phyloP scores from a whole-genome alignment of 2,329 filamentous ascomycete genomes.

The Herpotrichia juniperi region DNA sequence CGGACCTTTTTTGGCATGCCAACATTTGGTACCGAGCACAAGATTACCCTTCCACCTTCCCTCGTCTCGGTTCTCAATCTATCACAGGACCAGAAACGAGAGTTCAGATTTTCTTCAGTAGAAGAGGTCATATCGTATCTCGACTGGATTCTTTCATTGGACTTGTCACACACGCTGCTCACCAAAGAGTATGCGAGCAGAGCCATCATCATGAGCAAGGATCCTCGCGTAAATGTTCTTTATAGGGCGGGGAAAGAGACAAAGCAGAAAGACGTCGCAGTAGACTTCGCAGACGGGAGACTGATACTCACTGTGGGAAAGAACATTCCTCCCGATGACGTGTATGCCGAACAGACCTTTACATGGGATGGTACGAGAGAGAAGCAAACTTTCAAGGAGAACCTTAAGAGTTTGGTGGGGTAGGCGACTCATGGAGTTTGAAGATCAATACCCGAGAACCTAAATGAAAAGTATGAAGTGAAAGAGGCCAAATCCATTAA shows the following conservation, averaged over 20 bases:
- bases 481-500: too few species aligned
- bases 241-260: slow-evolving; percentile 28
- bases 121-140: slow-evolving; percentile 38
- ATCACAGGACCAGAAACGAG: slow-evolving; percentile 23
- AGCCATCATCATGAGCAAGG: slow-evolving; percentile 22
- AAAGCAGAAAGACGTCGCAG: slow-evolving; percentile 25
- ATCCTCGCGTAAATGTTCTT: slow-evolving; percentile 30
- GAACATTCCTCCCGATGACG: slow-evolving; percentile 11
- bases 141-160: slow-evolving; percentile 39
- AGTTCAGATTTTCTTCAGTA: slow-evolving; percentile 35
- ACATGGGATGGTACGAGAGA: slow-evolving; percentile 30
- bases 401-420: slow-evolving; percentile 24
- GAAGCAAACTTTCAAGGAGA: slow-evolving; percentile 23
- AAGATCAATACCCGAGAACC: too few species aligned
- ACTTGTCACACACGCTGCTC: slow-evolving; percentile 37
- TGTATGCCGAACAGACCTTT: slow-evolving; percentile 15
- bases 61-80: slow-evolving; percentile 34
- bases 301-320: slow-evolving; percentile 19
- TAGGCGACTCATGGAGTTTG: too few species aligned
- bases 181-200: slow-evolving; percentile 27
- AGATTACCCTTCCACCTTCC: slow-evolving; percentile 36
- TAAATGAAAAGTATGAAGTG: too few species aligned
- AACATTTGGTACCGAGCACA: slow-evolving; percentile 43
- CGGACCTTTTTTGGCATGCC: slow-evolving; percentile 41
- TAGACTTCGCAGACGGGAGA: slow-evolving; percentile 24